phyloP scores from a whole-genome alignment of 495 filamentous ascomycete genomes.

The Penicillium herquei region DNA sequence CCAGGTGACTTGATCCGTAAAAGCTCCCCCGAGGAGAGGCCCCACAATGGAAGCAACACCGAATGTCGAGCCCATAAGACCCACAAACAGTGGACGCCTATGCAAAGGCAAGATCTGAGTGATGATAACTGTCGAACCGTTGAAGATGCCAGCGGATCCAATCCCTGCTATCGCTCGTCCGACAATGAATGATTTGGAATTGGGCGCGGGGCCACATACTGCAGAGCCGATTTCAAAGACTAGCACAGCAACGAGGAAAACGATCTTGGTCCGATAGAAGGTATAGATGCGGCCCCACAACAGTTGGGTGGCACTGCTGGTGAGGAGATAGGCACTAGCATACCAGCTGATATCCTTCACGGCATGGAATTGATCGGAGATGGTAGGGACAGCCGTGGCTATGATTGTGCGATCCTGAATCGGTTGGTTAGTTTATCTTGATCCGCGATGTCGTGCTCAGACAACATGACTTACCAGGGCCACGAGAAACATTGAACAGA shows the following conservation, averaged over 20 bases:
- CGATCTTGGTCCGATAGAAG: neutral
- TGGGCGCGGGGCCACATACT: neutral
- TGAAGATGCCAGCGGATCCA: slow-evolving; percentile 1
- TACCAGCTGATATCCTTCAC: slow-evolving; percentile 1
- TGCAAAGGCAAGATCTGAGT: slow-evolving; percentile 1
- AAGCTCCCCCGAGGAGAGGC: neutral
- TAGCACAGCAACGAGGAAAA: neutral
- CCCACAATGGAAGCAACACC: neutral
- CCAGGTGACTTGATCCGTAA: slow-evolving; percentile 42
- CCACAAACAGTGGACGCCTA: neutral
- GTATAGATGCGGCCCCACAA: neutral
- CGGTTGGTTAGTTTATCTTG: neutral
- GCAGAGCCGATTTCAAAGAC: slow-evolving; percentile 1
- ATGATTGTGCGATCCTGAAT: slow-evolving; percentile 1
- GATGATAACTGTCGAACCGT: neutral
- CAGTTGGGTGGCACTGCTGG: neutral
- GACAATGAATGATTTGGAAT: neutral
- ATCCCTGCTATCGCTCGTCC: slow-evolving; percentile 1
- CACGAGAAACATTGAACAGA: slow-evolving; percentile 25
- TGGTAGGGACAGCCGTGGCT: neutral
- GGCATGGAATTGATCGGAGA: neutral
- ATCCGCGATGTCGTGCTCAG: neutral
- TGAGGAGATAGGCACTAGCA: neutral
- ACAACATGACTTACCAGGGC: slow-evolving; percentile 26
- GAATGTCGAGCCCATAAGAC: neutral